Conservation (phyloP, 2,329 filamentous ascomycete genomes). For the Truncatella angustata region DNA sequence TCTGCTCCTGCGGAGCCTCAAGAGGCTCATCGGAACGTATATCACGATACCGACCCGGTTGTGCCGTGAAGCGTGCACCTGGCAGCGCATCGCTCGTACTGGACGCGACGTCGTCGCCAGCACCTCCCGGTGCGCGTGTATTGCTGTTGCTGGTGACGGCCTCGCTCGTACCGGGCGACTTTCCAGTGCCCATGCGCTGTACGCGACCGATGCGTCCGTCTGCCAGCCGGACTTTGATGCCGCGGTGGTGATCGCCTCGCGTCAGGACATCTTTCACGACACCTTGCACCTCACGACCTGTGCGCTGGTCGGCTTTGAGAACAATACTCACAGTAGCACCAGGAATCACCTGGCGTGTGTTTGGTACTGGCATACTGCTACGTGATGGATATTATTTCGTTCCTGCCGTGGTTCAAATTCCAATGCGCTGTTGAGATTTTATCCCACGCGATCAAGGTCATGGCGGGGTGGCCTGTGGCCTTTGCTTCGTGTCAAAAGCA, state of each 20-base stretch:
- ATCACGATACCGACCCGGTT: slow-evolving; percentile 27
- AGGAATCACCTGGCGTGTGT: slow-evolving; percentile 49
- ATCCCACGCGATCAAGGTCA: too few species aligned
- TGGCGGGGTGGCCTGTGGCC: too few species aligned
- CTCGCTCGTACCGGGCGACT: slow-evolving; percentile 1
- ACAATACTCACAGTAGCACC: slow-evolving; percentile 70
- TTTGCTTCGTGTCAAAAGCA: too few species aligned
- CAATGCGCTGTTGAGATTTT: too few species aligned
- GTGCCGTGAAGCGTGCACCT: slow-evolving; percentile 9
- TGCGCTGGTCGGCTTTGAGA: slow-evolving; percentile 73
- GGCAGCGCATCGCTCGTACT: slow-evolving; percentile 9
- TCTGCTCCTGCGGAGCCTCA: slow-evolving; percentile 37
- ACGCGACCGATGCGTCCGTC: slow-evolving; percentile 74
- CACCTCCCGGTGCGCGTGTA: slow-evolving; percentile 1
- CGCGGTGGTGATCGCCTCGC: slow-evolving; percentile 70
- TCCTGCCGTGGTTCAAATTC: too few species aligned
- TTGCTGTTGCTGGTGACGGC: slow-evolving; percentile 12
- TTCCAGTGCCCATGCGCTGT: slow-evolving; percentile 52
- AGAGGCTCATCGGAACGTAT: slow-evolving; percentile 32
- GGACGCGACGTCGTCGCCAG: not conserved
- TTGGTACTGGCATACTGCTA: slow-evolving; percentile 36
- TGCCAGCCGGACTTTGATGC: slow-evolving; percentile 73
- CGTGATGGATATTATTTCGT: not conserved
- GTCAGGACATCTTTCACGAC: slow-evolving; percentile 68
- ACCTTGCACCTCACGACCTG: slow-evolving; percentile 68